Evolutionary conservation across 495 filamentous ascomycete genomes (phyloP).

Genomic region (Aspergillus coremiiformis): DNA sequence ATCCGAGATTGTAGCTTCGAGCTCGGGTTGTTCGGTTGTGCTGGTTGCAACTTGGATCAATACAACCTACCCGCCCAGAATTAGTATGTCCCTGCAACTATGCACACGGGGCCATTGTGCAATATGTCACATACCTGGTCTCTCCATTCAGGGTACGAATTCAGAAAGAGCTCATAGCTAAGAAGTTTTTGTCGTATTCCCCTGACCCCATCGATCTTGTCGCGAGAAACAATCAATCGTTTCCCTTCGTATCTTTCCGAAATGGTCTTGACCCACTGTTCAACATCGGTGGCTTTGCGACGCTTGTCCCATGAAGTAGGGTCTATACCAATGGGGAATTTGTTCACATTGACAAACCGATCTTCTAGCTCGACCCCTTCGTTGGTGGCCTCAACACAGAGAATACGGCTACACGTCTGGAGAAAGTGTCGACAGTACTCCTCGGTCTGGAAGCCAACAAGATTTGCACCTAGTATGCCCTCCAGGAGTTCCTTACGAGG

Average conservation of each 20-base stretch:
- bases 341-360: conserved; percentile 79
- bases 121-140: conserved; percentile 47
- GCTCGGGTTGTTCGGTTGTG: conserved; percentile 74
- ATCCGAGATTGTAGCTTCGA: conserved; percentile 79
- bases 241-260: conserved; percentile 75
- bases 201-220: conserved; percentile 86
- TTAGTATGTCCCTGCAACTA: neutral
- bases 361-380: conserved; percentile 88
- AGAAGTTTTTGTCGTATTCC: conserved; percentile 88
- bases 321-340: conserved; percentile 65
- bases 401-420: conserved; percentile 83
- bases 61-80: conserved; percentile 47
- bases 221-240: conserved; percentile 80
- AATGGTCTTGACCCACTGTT: conserved; percentile 70
- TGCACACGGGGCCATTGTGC: neutral
- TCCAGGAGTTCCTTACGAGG: conserved; percentile 77
- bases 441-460: conserved; percentile 84
- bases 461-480: conserved; percentile 82
- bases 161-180: conserved; percentile 88
- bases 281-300: conserved; percentile 65
- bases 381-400: conserved; percentile 76
- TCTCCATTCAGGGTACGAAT: conserved; percentile 82
- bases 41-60: conserved; percentile 90
- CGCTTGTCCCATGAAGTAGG: conserved; percentile 64
- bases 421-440: conserved; percentile 92